Percentiles rank a stretch among this genome's conserved stretches.
These are phyloP conservation scores for Dioszegia crocea DNA, from an alignment of 768 basidiomycete species.

Conservation along the genomic window DNA sequence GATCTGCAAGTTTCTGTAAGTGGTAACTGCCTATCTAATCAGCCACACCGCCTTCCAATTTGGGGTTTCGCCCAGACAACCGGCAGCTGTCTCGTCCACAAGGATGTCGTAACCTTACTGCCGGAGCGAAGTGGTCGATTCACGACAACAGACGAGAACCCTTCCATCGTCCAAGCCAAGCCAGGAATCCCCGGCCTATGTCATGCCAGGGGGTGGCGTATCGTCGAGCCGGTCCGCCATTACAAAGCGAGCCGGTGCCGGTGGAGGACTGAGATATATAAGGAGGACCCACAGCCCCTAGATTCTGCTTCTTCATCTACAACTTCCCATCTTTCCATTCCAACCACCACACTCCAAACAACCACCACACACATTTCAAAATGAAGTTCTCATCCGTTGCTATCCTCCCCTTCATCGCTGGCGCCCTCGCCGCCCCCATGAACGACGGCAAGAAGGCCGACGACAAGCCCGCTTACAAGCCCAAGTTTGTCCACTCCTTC, in stretches of 20 bases:
- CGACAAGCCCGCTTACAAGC: constrained; percentile 9
- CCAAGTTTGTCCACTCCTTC: constrained; percentile 7
- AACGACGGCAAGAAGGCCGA: constrained; percentile 10
- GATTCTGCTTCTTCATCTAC: neutral
- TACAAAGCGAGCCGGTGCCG: neutral
- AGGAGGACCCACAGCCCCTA: neutral
- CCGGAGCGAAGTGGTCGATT: no score
- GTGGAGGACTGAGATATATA: neutral
- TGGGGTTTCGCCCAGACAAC: no score
- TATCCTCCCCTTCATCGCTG: constrained; percentile 16
- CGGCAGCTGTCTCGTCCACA: no score
- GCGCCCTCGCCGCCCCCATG: constrained; percentile 25
- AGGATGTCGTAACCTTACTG: no score
- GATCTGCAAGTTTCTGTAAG: no score
- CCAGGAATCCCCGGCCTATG: constrained; percentile 3
- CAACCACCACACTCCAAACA: constrained; percentile 1
- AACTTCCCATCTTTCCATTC: neutral
- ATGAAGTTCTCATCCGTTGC: constrained; percentile 21
- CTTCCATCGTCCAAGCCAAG: neutral
- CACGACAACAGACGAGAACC: no score
- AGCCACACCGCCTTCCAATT: no score
- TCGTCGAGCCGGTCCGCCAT: neutral
- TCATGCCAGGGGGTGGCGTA: neutral
- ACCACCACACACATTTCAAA: constrained; percentile 3
- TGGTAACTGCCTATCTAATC: no score